Evolutionary conservation across 345 rosid species (phyloP), one percentile per base, ranked within the genome.

Genomic region (Euphorbia peplus): DNA sequence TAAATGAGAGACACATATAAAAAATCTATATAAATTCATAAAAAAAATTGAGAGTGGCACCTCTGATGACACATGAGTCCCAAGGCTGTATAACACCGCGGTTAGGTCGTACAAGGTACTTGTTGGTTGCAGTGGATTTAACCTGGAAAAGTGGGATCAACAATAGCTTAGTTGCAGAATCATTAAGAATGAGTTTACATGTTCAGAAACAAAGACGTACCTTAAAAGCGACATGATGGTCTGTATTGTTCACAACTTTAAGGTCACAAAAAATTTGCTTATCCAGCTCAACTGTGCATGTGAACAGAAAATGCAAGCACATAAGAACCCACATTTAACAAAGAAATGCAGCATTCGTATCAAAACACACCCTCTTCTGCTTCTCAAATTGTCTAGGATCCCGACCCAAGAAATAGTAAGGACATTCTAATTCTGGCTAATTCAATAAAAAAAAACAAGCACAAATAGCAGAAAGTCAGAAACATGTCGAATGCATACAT

Each of bases 51-150:
- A 14, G 63, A 67, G 59, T 2, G 52, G 77, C 64, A 91, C 98
- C 97, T 87, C 85, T 86, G 55, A 93, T 80, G 42, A 85, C 60
- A 67, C 84, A 82, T 1, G 90, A 87, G 75, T 88, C 92, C 87
- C 91, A 84, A 28, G 98, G 95, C 74, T 78, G 96, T 64, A 93
- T 69, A 53, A 87, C 90, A 52, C 95, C 89, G 22, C 91, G 85
- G 82, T 91, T 93, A 28, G 98, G 98, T 80, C 98, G 84, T 56
- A 93, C 98, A 74, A 87, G 91, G 86, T 93, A 93, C 90, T 91
- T 93, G 80, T 87, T 93, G 0, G 98, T 97, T 52, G 96, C 88
- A 75, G 98, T 93, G 39, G 98, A 91, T 83, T 93, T 93, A 68
- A 93, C 98, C 98, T 93, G 68, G 68, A 57, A 67, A 37, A 58